Evolutionary conservation across 306 rosid species (phyloP), one percentile per base, ranked within the genome.

Genomic region (Gleditsia sinensis): DNA sequence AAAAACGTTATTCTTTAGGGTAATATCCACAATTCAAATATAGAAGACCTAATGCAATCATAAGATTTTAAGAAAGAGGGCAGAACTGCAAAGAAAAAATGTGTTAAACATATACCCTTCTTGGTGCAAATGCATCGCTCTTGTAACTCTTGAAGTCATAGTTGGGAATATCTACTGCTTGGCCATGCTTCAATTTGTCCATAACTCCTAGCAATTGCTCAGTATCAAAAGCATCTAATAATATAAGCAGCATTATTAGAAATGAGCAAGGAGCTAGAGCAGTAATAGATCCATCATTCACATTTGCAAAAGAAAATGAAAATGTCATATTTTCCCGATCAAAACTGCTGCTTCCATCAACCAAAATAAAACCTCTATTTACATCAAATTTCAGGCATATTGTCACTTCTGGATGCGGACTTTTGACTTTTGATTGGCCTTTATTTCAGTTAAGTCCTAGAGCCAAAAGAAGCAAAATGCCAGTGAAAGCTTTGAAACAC

Each of bases 81-180:
- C 54, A 59, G 34, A 78, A 63, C 23, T 28, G 25, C 60, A 4
- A 51, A 25, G 13, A 20, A 36, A 48, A 51, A 20, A 43, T 27
- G 67, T 42, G 14, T 9, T 8, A 64, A 16, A 64, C 4, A 1
- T 48, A 63, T 94, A 94, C 99, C 99, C 98, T 86, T 95, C 99
- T 90, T 4, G 97, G 80, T 12, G 96, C 94, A 82, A 72, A 86
- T 78, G 85, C 88, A n/a, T 83, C 80, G 17, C 79, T 89, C 81
- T 89, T 92, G 86, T 92, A 95, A 82, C 91, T 89, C 91, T 88
- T 95, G 84, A 87, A 90, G 77, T 95, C 99, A 67, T 95, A 92
- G 28, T 92, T 92, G n/a, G 98, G 96, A 82, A 95, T 89, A 86
- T 95, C 96, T 76, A 92, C 99, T 63, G 97, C 92, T 85, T 88